These are phyloP conservation scores for Avena insularis DNA, from an alignment of 176 grass and related monocot genomes.

Conservation along the genomic window DNA sequence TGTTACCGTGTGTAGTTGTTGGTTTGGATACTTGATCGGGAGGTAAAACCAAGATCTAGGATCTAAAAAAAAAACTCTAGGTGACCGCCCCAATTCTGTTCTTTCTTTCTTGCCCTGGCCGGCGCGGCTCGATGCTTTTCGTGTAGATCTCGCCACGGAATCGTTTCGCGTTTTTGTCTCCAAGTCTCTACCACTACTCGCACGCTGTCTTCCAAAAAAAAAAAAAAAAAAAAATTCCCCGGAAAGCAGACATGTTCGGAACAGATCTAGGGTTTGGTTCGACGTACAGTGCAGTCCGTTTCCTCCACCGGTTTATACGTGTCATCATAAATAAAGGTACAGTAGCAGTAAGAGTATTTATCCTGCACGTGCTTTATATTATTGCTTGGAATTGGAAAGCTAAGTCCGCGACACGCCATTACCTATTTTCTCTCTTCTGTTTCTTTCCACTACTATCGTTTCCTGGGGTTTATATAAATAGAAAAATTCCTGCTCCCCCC, in stretches of 20 bases:
- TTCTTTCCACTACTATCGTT: not conserved
- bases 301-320: not conserved
- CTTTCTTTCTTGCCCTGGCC: not conserved
- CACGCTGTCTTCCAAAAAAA: no score
- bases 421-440: not conserved
- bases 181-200: not conserved
- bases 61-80: not conserved
- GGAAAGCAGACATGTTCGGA: no score
- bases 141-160: not conserved
- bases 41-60: not conserved
- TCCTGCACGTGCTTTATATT: no score
- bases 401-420: not conserved
- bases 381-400: not conserved
- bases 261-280: not conserved
- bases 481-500: conserved; percentile 1
- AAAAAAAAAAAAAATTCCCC: no score
- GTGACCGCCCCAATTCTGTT: not conserved
- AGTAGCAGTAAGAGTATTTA: no score
- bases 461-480: not conserved
- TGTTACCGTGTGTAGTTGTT: no score
- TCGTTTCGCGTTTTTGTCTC: not conserved
- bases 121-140: no score
- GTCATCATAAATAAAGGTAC: not conserved
- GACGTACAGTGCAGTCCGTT: not conserved
- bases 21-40: no score